Base-by-base conservation (phyloP, 2,329 filamentous ascomycete species). In the Cercospora zeae-maydis region DNA sequence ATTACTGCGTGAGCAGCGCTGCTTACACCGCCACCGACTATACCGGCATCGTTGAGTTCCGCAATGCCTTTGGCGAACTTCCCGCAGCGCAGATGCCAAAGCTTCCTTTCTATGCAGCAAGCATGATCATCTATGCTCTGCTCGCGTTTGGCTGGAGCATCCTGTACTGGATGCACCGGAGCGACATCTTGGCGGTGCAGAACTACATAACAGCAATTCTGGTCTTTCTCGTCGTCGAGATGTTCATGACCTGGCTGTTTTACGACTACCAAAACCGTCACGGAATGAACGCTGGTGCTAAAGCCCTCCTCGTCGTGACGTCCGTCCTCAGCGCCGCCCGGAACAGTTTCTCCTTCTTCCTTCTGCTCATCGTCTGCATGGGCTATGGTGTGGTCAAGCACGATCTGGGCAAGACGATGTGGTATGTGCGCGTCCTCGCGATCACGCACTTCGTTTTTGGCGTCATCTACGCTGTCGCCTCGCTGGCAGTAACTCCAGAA, bases 141-240 rank as follows among this genome's bases (percentile, higher is more conserved):
- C 86, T 98, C 69, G 88, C 87, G 66, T 87, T 87, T 11, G 93
- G 92, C 76, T 99, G 95, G 95, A 92, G 86, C 9, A 96, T 97
- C 77, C 82, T 98, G 21, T 98, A 99, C 78, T 93, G 93, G 72
- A 92, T 97, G 77, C 92, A 99, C 76, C 86, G 93, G 63, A 86
- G 90, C 72, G 95, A 99, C 76, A 98, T 99, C 66, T 80, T 99
- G 73, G 89, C 96, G 14, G 95, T 99, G 1, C 95, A 99, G 78
- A 99, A 99, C 76, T 99, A 99, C 77, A 98, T 99, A 71, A 99
- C 95, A 0, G 93, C 95, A 9, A 99, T 98, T 64, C 82, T 99
- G 55, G 86, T 95, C 58, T 99, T 99, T 79, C 81, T 99, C 47
- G 91, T 98, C 14, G 79, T 98, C 14, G 95, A 99, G 77, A 96